phyloP scores from a whole-genome alignment of 2,329 filamentous ascomycete genomes.

The Pseudogymnoascus sp. region DNA sequence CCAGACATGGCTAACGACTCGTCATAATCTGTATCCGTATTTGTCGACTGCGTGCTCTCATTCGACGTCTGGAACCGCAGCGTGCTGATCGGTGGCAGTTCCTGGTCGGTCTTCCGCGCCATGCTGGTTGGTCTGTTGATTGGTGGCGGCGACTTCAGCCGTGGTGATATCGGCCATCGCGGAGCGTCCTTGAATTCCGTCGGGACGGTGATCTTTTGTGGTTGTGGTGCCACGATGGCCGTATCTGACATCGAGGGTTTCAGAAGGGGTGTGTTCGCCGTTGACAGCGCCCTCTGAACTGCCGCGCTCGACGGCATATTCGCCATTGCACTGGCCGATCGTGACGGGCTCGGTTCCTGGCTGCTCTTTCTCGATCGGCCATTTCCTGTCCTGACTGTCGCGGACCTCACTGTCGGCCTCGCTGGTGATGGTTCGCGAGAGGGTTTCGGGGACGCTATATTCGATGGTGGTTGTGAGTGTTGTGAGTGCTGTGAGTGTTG shows the following conservation, averaged over 20 bases:
- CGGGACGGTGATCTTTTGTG: conserved; percentile 51
- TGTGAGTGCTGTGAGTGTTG: conserved; percentile 4
- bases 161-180: conserved; percentile 71
- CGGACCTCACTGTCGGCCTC: conserved; percentile 23
- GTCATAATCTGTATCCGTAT: conserved; percentile 22
- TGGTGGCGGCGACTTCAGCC: conserved; percentile 70
- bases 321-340: conserved; percentile 39
- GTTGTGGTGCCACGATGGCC: conserved; percentile 51
- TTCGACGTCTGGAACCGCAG: conserved; percentile 39
- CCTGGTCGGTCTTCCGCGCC: conserved; percentile 42
- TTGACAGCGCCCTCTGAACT: conserved; percentile 60
- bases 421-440: conserved; percentile 43
- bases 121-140: conserved; percentile 40
- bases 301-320: conserved; percentile 55
- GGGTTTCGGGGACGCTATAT: conserved; percentile 37
- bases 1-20: conserved; percentile 34
- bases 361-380: conserved; percentile 49
- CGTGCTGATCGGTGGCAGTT: conserved; percentile 46
- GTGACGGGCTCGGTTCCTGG: conserved; percentile 56
- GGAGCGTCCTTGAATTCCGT: conserved; percentile 50
- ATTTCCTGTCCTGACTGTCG: conserved; percentile 43
- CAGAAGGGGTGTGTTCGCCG: conserved; percentile 59
- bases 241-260: conserved; percentile 54
- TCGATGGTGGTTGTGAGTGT: conserved; percentile 25
- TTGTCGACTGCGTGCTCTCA: conserved; percentile 15